phyloP scores from a whole-genome alignment of 2,329 filamentous ascomycete genomes.

The Pezicula neosporulosa region DNA sequence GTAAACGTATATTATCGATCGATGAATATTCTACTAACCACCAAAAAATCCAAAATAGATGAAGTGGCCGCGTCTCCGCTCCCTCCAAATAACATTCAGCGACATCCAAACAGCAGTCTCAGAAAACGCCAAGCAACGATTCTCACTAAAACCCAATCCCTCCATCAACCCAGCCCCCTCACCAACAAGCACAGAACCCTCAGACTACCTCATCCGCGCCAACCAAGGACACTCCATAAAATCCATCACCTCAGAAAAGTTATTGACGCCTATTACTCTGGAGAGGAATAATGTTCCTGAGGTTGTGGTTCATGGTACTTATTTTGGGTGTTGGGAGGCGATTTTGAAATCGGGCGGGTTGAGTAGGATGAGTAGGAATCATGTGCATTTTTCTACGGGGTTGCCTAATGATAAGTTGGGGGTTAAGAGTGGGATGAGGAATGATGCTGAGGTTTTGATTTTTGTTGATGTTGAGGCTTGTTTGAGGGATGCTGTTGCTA shows the following conservation, averaged over 20 bases:
- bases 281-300: constrained; percentile 56
- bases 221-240: constrained; percentile 92
- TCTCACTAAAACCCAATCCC: constrained; percentile 64
- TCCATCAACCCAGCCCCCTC: constrained; percentile 15
- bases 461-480: constrained; percentile 71
- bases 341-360: constrained; percentile 79
- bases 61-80: constrained; percentile 47
- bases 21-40: no score
- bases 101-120: constrained; percentile 70
- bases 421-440: constrained; percentile 79
- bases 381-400: constrained; percentile 85
- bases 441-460: constrained; percentile 72
- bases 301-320: constrained; percentile 83
- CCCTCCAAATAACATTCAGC: constrained; percentile 67
- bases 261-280: constrained; percentile 66
- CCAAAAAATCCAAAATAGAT: constrained; percentile 19
- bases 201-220: constrained; percentile 83
- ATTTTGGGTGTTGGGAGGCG: constrained; percentile 71
- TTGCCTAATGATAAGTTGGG: constrained; percentile 44
- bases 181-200: constrained; percentile 42
- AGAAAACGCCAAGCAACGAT: constrained; percentile 87
- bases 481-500: constrained; percentile 33
- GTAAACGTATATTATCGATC: no score
- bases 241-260: constrained; percentile 61
- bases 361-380: constrained; percentile 76